Evolutionary conservation across 306 rosid genomes (phyloP).

Genomic region (Cucurbita moschata): DNA sequence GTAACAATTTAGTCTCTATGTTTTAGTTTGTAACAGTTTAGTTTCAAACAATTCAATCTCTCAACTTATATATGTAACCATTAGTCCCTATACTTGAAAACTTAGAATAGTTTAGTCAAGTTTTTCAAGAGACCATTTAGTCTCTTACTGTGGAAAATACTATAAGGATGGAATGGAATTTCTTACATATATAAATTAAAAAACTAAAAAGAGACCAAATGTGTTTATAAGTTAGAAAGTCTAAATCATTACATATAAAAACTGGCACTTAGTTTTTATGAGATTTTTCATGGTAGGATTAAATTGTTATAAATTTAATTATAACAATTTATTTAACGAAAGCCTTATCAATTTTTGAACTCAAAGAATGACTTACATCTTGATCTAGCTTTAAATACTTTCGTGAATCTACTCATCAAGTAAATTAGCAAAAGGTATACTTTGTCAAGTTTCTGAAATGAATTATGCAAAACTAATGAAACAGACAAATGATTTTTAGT

Average conservation of each 20-base stretch:
- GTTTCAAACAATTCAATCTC: no score
- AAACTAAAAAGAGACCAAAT: no score
- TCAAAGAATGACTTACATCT: not conserved
- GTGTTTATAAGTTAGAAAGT: no score
- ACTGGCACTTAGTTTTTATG: no score
- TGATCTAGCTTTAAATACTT: not conserved
- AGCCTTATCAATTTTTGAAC: not conserved
- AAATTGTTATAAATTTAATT: no score
- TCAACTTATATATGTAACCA: no score
- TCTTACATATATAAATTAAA: no score
- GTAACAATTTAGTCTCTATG: not conserved
- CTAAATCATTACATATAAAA: no score
- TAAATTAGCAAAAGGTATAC: not conserved
- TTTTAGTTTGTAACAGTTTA: no score
- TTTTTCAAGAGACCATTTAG: no score
- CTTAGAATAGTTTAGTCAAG: no score
- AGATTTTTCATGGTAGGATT: no score
- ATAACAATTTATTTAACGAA: not conserved
- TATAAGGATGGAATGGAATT: not conserved
- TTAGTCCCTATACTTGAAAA: not conserved
- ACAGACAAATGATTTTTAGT: not conserved
- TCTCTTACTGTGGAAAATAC: not conserved
- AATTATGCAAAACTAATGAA: not conserved
- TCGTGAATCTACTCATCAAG: not conserved
- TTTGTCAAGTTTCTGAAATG: not conserved